Evolutionary conservation across 129 eudicot species (phyloP).

Genomic region (Deinandra increscens): DNA sequence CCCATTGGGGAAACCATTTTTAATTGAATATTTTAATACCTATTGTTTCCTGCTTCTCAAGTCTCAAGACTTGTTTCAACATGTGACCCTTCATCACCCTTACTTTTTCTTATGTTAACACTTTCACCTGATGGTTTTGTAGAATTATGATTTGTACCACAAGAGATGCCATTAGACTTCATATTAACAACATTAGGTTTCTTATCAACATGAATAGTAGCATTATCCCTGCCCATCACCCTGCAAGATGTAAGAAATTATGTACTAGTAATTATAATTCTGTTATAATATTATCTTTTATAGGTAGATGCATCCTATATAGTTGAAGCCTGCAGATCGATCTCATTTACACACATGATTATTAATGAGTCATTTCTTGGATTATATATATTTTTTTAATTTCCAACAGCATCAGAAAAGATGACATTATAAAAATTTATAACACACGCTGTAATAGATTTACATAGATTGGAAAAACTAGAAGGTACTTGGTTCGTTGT

Average conservation of each 20-base stretch:
- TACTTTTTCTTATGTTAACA: constrained; percentile 32
- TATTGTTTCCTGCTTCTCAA: constrained; percentile 52
- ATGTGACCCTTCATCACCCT: constrained; percentile 37
- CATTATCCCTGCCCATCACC: constrained; percentile 79
- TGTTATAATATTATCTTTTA: background rate
- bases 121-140: constrained; percentile 42
- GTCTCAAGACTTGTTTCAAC: constrained; percentile 41
- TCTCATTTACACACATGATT: background rate
- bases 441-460: background rate
- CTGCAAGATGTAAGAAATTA: constrained; percentile 45
- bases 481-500: no score
- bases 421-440: background rate
- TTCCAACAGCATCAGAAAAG: background rate
- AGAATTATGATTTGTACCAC: constrained; percentile 37
- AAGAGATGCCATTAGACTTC: constrained; percentile 57
- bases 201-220: constrained; percentile 57
- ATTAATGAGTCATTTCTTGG: background rate
- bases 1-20: constrained; percentile 37
- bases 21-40: constrained; percentile 43
- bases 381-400: no score
- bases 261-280: background rate
- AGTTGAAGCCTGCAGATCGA: background rate
- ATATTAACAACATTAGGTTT: constrained; percentile 42
- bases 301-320: background rate
- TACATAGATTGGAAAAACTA: background rate